Base-by-base conservation (phyloP, 768 basidiomycete genomes). In the Paxillus rubicundulus region DNA sequence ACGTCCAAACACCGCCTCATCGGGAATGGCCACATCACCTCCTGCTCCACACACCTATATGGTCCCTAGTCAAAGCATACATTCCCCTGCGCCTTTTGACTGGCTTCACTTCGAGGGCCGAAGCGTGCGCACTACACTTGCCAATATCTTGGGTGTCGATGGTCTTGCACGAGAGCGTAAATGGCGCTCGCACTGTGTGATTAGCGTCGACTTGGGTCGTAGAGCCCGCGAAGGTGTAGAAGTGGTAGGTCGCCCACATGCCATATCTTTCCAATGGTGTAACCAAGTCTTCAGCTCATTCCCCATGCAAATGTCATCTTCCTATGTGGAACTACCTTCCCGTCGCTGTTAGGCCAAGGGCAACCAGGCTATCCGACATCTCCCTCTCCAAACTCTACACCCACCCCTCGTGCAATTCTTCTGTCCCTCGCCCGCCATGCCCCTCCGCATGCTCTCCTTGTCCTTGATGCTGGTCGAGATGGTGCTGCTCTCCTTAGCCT, bases 91-190 rank as follows among this genome's bases (percentile, higher is more conserved):
- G 0, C 91, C 89, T 0, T 87, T 92, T 48, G 87, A 92, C 58
- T 91, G 90, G 88, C 70, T 93, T 6, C 89, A 92, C 61, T 88
- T 93, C 54, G 90, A 92, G 60, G 90, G 89, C 4, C 75, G 90
- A 3, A 86, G 81, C 0, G 83, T 87, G 30, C 89, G 87, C 67
- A 90, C 87, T 9, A 92, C 89, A 4, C 69, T 89, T 24, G 84
- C 75, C 59, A 92, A 92, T 62, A 81, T 93, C 28, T 76, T 82
- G 28, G 91, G 90, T 5, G 59, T 93, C 40, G 90, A 92, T 57
- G 87, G 89, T 9, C 80, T 92, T 32, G 89, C 89, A 5, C 79
- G 85, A 3, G 91, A 93, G 62, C 80, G 87, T 27, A 89, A 86
- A 60, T 92, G 91, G 91, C 78, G 90, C 53, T 79, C 82, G 51